Base-by-base conservation (phyloP, 2,329 filamentous ascomycete species). In the Periconia macrospinosa region DNA sequence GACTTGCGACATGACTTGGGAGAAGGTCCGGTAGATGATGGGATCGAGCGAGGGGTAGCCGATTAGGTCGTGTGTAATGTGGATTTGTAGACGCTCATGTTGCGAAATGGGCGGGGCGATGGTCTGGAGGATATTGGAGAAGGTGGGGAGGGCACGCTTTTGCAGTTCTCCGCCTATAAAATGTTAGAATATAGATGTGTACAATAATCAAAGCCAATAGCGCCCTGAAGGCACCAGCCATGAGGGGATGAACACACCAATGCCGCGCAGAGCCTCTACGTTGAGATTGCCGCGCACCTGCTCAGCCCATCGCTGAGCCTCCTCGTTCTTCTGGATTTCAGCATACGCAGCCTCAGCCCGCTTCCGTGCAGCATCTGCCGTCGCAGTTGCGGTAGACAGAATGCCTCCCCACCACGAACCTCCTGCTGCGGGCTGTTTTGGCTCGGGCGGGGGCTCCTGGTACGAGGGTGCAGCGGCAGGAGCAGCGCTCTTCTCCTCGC, bases 1-100 rank as follows among this genome's bases (percentile, higher is more conserved):
- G 44, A 99, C 94, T 77, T 99, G 94, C n/a, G 92, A 85, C 94
- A 99, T 99, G 67, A 99, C 92, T 49, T 92, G 88, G 51, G 89
- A 89, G 78, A 99, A 99, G 59, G 94, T 92, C 53, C 84, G 84
- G 76, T 97, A 91, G 65, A 97, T 91, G 50, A 97, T 83, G 17
- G 93, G 92, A 71, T 97, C 93, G 63, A 99, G 86, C 17, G 91
- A 93, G 2, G 94, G 94, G 73, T 99, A 99, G 63, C 91, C 91
- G 62, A 92, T 87, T 42, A 99, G 85, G 74, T 97, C 94, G 79
- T 99, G 94, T 9, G 93, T 96, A 59, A 94, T 95, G 78, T 99
- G 94, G 66, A 99, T 97, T 67, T 95, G 89, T 8, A 99, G 88
- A 47, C 93, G 90, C 77, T 99, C 94, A 76, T 99, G 94, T 9